Percentiles rank a stretch among this genome's conserved stretches.
Conservation (phyloP, 2,329 filamentous ascomycete species). For the Cladophialophora psammophila region DNA sequence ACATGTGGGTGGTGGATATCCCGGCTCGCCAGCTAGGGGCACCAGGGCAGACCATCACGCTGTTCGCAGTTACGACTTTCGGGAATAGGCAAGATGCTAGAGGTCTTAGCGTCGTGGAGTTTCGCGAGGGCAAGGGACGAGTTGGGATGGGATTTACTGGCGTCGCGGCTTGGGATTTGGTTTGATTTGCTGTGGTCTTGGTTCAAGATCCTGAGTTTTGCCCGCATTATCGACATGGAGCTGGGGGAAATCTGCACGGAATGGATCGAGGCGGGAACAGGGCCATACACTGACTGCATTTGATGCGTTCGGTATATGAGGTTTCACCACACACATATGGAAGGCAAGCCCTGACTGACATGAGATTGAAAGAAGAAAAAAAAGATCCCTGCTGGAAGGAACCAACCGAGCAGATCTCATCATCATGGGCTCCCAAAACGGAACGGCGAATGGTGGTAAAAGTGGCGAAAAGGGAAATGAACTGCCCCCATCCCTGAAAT, state of each 20-base stretch:
- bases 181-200: constrained; percentile 37
- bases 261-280: background rate
- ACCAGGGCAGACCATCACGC: constrained; percentile 71
- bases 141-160: constrained; percentile 59
- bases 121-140: constrained; percentile 55
- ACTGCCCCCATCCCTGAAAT: background rate
- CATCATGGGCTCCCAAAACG: background rate
- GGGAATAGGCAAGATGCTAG: constrained; percentile 59
- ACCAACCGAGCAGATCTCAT: background rate
- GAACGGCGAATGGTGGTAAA: background rate
- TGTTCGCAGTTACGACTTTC: constrained; percentile 68
- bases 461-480: background rate
- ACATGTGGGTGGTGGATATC: constrained; percentile 83
- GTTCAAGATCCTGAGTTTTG: background rate
- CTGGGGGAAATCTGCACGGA: background rate
- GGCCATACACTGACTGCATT: background rate
- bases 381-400: background rate
- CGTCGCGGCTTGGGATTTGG: constrained; percentile 64
- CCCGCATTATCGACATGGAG: constrained; percentile 8
- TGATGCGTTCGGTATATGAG: background rate
- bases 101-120: constrained; percentile 60
- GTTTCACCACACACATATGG: background rate
- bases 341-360: background rate
- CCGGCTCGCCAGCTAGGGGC: constrained; percentile 68
- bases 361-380: no score